These are phyloP conservation scores for Penicillium silybi DNA, from an alignment of 495 filamentous ascomycete genomes.

Conservation along the genomic window DNA sequence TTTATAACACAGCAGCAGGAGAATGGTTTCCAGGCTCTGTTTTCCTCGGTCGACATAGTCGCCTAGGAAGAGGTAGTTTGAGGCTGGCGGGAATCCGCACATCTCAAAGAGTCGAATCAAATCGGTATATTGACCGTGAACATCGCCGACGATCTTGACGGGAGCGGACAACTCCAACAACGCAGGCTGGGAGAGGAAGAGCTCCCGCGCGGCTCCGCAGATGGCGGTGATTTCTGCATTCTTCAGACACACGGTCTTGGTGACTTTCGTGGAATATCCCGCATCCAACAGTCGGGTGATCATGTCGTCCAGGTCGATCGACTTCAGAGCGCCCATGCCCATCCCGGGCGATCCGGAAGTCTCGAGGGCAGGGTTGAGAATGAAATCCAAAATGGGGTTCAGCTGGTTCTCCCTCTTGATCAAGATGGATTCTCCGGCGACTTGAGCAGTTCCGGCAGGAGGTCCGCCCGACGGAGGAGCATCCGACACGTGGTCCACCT, in stretches of 20 bases:
- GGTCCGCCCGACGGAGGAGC: constrained; percentile 67
- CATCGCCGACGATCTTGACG: constrained; percentile 97
- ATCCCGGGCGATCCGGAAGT: constrained; percentile 41
- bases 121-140: constrained; percentile 98
- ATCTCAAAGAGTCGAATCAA: constrained; percentile 98
- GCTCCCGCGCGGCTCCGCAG: constrained; percentile 78
- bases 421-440: constrained; percentile 57
- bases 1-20: constrained; percentile 96
- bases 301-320: constrained; percentile 94
- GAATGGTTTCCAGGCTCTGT: constrained; percentile 94
- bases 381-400: constrained; percentile 57
- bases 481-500: constrained; percentile 96
- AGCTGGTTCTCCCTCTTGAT: constrained; percentile 71
- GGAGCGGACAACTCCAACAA: constrained; percentile 90
- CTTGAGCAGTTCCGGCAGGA: constrained; percentile 46
- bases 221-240: constrained; percentile 96
- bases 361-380: constrained; percentile 40
- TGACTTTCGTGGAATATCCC: constrained; percentile 92
- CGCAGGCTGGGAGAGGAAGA: constrained; percentile 88
- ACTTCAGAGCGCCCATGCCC: constrained; percentile 70
- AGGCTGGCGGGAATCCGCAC: constrained; percentile 92
- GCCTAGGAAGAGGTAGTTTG: constrained; percentile 94
- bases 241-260: constrained; percentile 94
- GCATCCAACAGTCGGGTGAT: constrained; percentile 92
- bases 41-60: constrained; percentile 99